Evolutionary conservation across 352 stramenopile species (phyloP), one percentile per base, ranked within the genome.

Genomic region (Phytophthora cactorum): DNA sequence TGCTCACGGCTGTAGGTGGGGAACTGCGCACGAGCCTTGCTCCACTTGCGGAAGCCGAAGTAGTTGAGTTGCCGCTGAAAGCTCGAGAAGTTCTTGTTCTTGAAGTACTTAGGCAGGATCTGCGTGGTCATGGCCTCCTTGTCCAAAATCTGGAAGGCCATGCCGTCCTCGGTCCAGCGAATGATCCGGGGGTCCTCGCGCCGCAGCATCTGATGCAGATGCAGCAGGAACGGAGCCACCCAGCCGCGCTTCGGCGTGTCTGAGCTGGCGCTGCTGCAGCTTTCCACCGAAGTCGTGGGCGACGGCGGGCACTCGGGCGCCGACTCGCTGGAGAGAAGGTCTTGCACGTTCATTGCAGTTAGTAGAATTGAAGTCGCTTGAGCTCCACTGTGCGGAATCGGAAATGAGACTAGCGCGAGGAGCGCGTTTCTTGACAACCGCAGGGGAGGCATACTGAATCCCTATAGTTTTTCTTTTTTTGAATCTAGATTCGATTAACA

Each of bases 11-110:
- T 88, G 73, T 93, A 96, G 11, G 88, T 96, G 14, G 84, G 81
- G 67, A 85, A 82, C 64, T 84, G 77, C 12, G 86, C 77, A 44
- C 85, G 82, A 3, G 84, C 79, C 67, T 96, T 96, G 81, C 78
- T 92, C 84, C 86, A 94, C 69, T 97, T 97, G 64, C 88, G 85
- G 77, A 98, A 98, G 54, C 81, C 86, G 77, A 98, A 98, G 79
- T 98, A 98, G 81, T 97, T 98, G 52, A 98, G 85, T 72, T 98
- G 93, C 22, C 95, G 89, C 69, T 97, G 91, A 62, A 98, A 96
- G 56, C 92, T 98, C n/a, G 95, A 94, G 76, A 98, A 98, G 72
- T 95, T 97, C 67, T 95, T 93, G 80, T 98, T 97, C 76, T 98
- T 98, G 62, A 98, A 98, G 78, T 98, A 98, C 59, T 91, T 90